Base-by-base conservation (phyloP, 2,329 filamentous ascomycete genomes). In the Botrytis galanthina region DNA sequence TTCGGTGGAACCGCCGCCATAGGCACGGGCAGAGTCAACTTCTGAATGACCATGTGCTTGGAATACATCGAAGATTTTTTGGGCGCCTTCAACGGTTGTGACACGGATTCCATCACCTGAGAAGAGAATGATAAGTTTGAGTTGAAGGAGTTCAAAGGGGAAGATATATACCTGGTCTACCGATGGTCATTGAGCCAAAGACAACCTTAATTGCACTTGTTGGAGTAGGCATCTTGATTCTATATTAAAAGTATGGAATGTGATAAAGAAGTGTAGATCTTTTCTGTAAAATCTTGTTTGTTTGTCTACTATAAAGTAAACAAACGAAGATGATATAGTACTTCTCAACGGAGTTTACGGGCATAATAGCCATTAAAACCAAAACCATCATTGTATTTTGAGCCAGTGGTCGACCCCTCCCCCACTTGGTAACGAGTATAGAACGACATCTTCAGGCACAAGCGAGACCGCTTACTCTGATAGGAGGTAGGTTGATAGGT, bases 1-100 rank as follows among this genome's bases (percentile, higher is more conserved):
- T 80, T 93, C 91, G 71, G 92, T 90, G 68, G 87, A 84, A 67
- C 91, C 91, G 46, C 83, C 86, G 66, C 91, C 84, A 75, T 93
- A 93, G 12, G 86, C 80, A 26, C 91, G 86, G 0, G 91, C 91
- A 0, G 90, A 92, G 80, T 93, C 91, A 70, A 93, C 81, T 78
- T 93, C 91, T 78, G 88, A 87, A 83, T 92, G 90, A 22, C 91
- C 90, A 78, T 89, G 85, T 37, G 85, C 83, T 80, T 92, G 89
- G 79, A 93, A 89, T 75, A 88, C 85, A 80, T 92, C 89, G 54
- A 93, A 85, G 70, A 87, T 87, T 22, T 54, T n/a, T 10, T 48
- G 22, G 29, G 46, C 32, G 14, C 22, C 64, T 68, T 37, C 44
- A 32, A 68, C 14, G 29, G 64, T 68, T 20, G 46, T 26, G 10